phyloP scores from a whole-genome alignment of 495 filamentous ascomycete genomes.

The Aspergillus avenaceus region DNA sequence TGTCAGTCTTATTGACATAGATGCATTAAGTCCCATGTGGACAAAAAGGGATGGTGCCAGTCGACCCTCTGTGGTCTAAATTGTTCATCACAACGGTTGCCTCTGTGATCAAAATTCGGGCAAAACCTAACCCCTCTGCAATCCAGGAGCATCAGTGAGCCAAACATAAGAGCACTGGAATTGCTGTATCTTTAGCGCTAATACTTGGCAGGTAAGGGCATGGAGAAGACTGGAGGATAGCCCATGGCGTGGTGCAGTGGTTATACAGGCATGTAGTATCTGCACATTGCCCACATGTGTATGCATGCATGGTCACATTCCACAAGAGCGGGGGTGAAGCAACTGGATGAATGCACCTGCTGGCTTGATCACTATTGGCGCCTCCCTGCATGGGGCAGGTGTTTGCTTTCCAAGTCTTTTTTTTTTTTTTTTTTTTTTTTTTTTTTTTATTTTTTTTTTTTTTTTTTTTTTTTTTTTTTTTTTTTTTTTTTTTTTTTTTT shows the following conservation, averaged over 20 bases:
- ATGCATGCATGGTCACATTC: conserved; percentile 13
- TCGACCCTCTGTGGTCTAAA: too few relatives aligned
- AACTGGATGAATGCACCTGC: neutral
- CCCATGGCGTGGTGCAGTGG: neutral
- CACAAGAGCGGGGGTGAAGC: conserved; percentile 5
- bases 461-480: too few relatives aligned
- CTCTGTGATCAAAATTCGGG: too few relatives aligned
- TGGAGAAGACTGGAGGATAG: neutral
- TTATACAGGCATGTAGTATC: neutral
- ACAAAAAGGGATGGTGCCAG: conserved; percentile 1
- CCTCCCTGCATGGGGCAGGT: conserved; percentile 3
- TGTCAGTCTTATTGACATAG: neutral
- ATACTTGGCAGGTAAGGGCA: conserved; percentile 8
- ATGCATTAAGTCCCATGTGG: neutral
- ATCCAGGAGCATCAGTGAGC: too few relatives aligned
- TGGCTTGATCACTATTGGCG: neutral
- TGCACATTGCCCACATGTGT: conserved; percentile 6
- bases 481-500: too few relatives aligned
- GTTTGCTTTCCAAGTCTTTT: neutral
- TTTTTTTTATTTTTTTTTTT: too few relatives aligned
- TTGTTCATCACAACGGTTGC: too few relatives aligned
- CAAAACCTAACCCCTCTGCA: too few relatives aligned
- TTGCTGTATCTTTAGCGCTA: neutral
- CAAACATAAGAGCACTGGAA: neutral
- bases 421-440: too few relatives aligned